Conservation (phyloP, 331 rosid genomes). For the Malus hybrid region DNA sequence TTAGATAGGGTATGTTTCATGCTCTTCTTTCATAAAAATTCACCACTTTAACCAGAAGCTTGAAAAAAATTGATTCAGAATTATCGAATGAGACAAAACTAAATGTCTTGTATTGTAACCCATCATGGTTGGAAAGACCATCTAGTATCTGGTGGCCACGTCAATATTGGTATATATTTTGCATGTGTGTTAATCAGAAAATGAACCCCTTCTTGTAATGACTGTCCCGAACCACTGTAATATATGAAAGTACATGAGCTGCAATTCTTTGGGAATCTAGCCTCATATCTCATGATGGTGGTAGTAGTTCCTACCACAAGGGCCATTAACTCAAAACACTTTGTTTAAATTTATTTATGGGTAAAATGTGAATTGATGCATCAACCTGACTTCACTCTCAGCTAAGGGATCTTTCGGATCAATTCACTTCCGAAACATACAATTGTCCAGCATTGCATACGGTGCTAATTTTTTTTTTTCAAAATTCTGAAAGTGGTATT, state of each 20-base stretch:
- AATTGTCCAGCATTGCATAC: not conserved
- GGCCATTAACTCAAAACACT: not conserved
- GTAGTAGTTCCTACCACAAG: not conserved
- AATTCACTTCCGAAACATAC: conserved; percentile 7
- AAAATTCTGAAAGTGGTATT: conserved; percentile 24
- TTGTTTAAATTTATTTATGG: not conserved
- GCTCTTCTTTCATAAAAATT: not conserved
- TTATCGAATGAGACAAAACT: not conserved
- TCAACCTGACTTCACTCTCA: not conserved
- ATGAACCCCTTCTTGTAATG: not conserved
- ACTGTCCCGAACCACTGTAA: too few relatives aligned
- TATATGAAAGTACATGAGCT: too few relatives aligned
- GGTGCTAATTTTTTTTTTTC: not conserved
- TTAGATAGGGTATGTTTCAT: conserved; percentile 56
- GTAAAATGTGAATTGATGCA: not conserved
- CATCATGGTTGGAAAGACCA: not conserved
- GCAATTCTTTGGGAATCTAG: not conserved
- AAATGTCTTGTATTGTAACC: not conserved
- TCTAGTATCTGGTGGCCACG: not conserved
- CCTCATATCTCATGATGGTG: not conserved
- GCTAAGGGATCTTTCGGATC: not conserved
- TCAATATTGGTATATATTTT: not conserved
- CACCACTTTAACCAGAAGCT: not conserved
- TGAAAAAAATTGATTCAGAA: not conserved
- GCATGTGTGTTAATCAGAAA: not conserved